A percentile compares a stretch with the other conserved stretches of the same genome.
These are phyloP conservation scores for Suhomyces coccinellae DNA, from an alignment of 1,139 yeast species.

Conservation along the genomic window DNA sequence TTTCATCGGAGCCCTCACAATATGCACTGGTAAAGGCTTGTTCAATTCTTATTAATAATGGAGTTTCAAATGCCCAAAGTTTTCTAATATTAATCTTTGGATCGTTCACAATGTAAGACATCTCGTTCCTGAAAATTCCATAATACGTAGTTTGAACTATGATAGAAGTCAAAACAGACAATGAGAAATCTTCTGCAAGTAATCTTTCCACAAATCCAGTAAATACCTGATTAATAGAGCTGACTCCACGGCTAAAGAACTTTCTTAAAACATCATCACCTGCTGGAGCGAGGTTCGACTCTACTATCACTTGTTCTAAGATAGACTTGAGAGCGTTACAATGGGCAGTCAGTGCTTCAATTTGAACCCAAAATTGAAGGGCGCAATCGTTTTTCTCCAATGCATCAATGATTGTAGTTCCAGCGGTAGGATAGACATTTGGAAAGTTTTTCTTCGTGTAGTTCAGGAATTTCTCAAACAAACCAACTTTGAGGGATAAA, in stretches of 20 bases:
- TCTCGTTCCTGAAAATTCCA: constrained; percentile 48
- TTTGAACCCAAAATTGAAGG: constrained; percentile 45
- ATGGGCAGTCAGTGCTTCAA: constrained; percentile 24
- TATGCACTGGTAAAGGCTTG: constrained; percentile 27
- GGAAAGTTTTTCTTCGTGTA: constrained; percentile 52
- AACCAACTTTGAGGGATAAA: constrained; percentile 26
- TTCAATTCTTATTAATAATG: constrained; percentile 34
- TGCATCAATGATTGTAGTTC: constrained; percentile 41
- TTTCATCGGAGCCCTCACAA: constrained; percentile 10
- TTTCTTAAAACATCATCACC: constrained; percentile 25
- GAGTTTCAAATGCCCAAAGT: constrained; percentile 45
- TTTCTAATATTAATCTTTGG: constrained; percentile 22
- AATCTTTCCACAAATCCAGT: constrained; percentile 32
- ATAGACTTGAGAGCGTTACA: constrained; percentile 14
- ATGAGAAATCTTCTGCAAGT: constrained; percentile 21
- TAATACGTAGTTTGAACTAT: constrained; percentile 40
- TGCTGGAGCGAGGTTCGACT: constrained; percentile 10
- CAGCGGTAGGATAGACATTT: constrained; percentile 28
- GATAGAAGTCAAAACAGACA: constrained; percentile 29
- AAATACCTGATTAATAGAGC: constrained; percentile 37
- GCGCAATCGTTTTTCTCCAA: constrained; percentile 63
- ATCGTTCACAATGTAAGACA: constrained; percentile 28
- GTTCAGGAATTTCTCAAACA: constrained; percentile 41
- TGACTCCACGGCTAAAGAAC: constrained; percentile 32
- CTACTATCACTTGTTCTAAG: constrained; percentile 20